Conservation (phyloP, 805 yeast genomes). For the Ogataea zsoltii region DNA sequence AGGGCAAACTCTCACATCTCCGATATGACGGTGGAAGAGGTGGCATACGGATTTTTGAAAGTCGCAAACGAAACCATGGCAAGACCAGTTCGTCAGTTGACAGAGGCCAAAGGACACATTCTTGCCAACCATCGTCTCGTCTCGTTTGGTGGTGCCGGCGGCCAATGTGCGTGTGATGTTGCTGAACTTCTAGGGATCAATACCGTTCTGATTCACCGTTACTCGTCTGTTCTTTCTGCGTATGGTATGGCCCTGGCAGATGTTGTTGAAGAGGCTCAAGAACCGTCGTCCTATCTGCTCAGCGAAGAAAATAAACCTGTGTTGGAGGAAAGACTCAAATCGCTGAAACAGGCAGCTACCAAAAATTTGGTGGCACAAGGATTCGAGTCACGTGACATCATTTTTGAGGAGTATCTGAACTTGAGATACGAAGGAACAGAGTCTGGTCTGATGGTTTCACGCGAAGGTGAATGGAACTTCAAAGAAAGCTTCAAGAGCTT, state of each 20-base stretch:
- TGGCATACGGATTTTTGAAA: conserved; percentile 75
- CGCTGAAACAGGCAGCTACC: conserved; percentile 30
- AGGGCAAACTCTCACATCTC: conserved; percentile 19
- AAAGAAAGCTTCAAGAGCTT: conserved; percentile 47
- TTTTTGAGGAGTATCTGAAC: conserved; percentile 65
- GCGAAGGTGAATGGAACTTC: conserved; percentile 32
- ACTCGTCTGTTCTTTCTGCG: conserved; percentile 79
- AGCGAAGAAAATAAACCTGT: conserved; percentile 23
- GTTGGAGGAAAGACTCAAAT: conserved; percentile 46
- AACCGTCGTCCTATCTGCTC: conserved; percentile 51
- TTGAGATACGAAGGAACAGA: conserved; percentile 86
- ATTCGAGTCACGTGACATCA: conserved; percentile 32
- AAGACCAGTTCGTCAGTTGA: conserved; percentile 77
- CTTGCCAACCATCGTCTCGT: conserved; percentile 66
- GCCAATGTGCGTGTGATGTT: conserved; percentile 78
- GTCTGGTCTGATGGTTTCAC: conserved; percentile 67
- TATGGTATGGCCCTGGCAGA: conserved; percentile 85
- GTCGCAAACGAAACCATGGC: conserved; percentile 88
- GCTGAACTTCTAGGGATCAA: conserved; percentile 68
- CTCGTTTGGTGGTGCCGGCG: conserved; percentile 90
- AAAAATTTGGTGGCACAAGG: background rate
- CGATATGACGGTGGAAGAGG: conserved; percentile 54
- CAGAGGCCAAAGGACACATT: conserved; percentile 77
- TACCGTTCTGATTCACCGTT: conserved; percentile 69
- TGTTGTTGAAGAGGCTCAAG: conserved; percentile 71